Evolutionary conservation across 495 filamentous ascomycete genomes (phyloP).

Genomic region (Apiosordaria backusii): DNA sequence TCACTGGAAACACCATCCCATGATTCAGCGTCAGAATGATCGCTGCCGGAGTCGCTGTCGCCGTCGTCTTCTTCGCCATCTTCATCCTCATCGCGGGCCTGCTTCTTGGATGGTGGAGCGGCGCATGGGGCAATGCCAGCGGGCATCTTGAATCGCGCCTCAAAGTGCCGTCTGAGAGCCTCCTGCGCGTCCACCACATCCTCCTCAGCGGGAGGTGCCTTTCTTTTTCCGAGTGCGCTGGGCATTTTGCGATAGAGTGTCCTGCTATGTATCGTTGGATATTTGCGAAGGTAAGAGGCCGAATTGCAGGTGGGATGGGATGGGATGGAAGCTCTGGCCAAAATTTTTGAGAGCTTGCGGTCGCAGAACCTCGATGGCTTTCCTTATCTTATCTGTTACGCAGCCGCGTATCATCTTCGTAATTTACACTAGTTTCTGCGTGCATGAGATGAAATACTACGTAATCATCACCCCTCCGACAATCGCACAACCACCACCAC

Average conservation of each 20-base stretch:
- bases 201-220: constrained; percentile 29
- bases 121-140: constrained; percentile 17
- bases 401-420: neutral
- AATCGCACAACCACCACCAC: constrained; percentile 4
- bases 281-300: too few relatives aligned
- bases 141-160: constrained; percentile 73
- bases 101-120: constrained; percentile 21
- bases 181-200: constrained; percentile 40
- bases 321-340: constrained; percentile 5
- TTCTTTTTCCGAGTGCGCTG: constrained; percentile 43
- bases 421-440: neutral
- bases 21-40: constrained; percentile 46
- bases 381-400: constrained; percentile 23
- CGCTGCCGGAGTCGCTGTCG: constrained; percentile 26
- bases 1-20: constrained; percentile 64
- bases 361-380: constrained; percentile 14
- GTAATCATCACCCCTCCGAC: constrained; percentile 14
- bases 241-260: neutral
- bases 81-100: constrained; percentile 20
- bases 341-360: constrained; percentile 7
- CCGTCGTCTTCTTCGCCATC: constrained; percentile 31
- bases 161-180: constrained; percentile 77
- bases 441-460: neutral
- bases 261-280: neutral
- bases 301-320: too few relatives aligned